Conservation (phyloP, 2,329 filamentous ascomycete species). For the Stagonosporopsis cucurbitacearum region DNA sequence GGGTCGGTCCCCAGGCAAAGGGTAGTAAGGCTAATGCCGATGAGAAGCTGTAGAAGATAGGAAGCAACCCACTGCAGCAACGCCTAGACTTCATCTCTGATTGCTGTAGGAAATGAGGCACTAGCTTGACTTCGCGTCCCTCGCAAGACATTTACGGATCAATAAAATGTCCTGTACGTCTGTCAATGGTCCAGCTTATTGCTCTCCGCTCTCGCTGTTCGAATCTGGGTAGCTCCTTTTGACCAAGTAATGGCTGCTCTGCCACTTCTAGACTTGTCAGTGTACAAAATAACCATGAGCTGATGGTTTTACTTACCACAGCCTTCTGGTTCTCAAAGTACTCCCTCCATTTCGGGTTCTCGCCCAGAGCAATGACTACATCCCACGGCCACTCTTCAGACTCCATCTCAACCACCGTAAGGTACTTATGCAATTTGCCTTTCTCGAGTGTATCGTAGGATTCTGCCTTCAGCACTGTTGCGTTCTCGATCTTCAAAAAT, state of each 20-base stretch:
- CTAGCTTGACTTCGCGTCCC: background rate
- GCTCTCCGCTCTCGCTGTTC: background rate
- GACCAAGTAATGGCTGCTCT: constrained; percentile 18
- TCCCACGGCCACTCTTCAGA: constrained; percentile 23
- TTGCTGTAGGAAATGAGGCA: background rate
- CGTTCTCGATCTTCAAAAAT: constrained; percentile 16
- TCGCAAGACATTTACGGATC: background rate
- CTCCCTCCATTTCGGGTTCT: constrained; percentile 18
- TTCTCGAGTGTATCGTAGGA: constrained; percentile 14
- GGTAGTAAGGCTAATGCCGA: too few relatives aligned
- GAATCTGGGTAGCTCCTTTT: constrained; percentile 11
- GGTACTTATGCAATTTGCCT: constrained; percentile 9
- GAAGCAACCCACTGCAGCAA: background rate
- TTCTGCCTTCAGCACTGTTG: constrained; percentile 15
- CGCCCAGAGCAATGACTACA: constrained; percentile 13
- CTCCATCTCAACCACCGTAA: constrained; percentile 15
- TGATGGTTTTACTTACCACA: constrained; percentile 10
- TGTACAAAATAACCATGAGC: background rate
- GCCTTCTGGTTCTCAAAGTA: constrained; percentile 16
- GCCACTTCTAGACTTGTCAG: constrained; percentile 19
- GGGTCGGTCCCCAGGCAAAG: too few relatives aligned
- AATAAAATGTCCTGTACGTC: background rate
- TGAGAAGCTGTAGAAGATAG: background rate
- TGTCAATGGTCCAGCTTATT: background rate
- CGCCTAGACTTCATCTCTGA: background rate